These are phyloP conservation scores for Apiospora sp. DNA, from an alignment of 2,329 filamentous ascomycete species.

Conservation along the genomic window DNA sequence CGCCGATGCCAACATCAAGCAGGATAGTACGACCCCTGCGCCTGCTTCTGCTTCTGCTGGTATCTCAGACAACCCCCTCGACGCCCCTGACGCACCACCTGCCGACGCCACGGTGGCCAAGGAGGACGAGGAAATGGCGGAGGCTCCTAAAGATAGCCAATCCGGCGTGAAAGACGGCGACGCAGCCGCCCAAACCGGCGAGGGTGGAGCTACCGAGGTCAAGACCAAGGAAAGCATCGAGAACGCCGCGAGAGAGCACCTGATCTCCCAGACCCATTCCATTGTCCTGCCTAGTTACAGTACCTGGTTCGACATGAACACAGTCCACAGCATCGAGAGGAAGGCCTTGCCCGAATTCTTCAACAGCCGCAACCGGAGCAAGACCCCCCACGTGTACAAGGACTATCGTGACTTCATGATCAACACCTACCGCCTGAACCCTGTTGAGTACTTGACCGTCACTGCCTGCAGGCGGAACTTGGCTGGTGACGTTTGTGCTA, in stretches of 20 bases:
- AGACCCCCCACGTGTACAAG: conserved; percentile 96
- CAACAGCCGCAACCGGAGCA: conserved; percentile 97
- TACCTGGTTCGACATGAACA: conserved; percentile 98
- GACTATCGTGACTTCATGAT: conserved; percentile 99
- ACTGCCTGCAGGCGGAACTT: conserved; percentile 95
- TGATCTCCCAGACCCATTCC: conserved; percentile 91
- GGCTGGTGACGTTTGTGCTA: conserved; percentile 96
- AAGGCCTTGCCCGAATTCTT: conserved; percentile 98
- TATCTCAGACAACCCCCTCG: conserved; percentile 68
- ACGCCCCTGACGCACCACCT: conserved; percentile 71
- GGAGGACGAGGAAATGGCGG: conserved; percentile 85
- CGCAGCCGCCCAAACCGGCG: conserved; percentile 51
- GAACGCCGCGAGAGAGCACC: conserved; percentile 86
- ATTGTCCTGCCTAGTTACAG: conserved; percentile 98
- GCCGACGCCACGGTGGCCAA: conserved; percentile 66
- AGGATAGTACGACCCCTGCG: conserved; percentile 67
- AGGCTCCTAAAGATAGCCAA: conserved; percentile 61
- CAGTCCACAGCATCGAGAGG: conserved; percentile 89
- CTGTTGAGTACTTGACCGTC: conserved; percentile 94
- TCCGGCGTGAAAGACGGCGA: conserved; percentile 52
- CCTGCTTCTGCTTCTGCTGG: conserved; percentile 50
- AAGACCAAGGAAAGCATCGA: conserved; percentile 85
- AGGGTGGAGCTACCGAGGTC: conserved; percentile 60
- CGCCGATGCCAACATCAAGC: conserved; percentile 61
- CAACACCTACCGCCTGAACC: conserved; percentile 97